Evolutionary conservation across 2,329 filamentous ascomycete species (phyloP), one percentile per base, ranked within the genome.

Genomic region (Pseudocercospora eumusae): DNA sequence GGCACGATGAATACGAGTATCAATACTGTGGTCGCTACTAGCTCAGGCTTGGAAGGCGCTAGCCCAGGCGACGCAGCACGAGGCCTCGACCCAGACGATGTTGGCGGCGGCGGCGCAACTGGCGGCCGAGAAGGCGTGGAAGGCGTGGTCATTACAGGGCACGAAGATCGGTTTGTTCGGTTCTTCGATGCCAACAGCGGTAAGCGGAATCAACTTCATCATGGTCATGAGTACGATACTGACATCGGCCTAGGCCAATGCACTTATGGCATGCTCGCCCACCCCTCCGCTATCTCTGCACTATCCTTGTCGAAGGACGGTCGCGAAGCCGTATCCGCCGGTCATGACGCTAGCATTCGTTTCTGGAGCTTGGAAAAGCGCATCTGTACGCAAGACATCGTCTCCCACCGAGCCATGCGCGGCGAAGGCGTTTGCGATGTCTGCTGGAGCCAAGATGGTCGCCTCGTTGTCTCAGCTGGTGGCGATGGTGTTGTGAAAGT

Each of bases 151-250:
- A 97, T 99, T 67, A 96, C 91, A 64, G 95, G 95, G 67, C 93
- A 99, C 74, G 95, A 99, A 80, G 95, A 99, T 79, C 88, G 91
- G 70, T 97, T 92, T 73, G 92, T 99, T 70, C 85, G 93, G 68
- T 96, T 99, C 83, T 99, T 96, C 76, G 95, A 99, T 81, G 95
- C 95, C 66, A 98, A 99, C 75, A 96, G 92, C 79, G 95, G 95
- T 98, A 89, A 78, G 91, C 86, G 7, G 40, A 13, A 45, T 54
- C 13, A 13, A 15, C n/a, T 45, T 33, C 44, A 21, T 33, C 49
- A 20, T 47, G 20, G 15, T 21, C 8, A 9, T 44, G 50, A 27
- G 8, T 33, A 20, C 49, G 52, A 58, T 65, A 23, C 69, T 70
- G 44, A 75, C 53, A 25, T 11, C 57, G 11, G 1, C 27, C 18